phyloP scores from a whole-genome alignment of 2,329 filamentous ascomycete genomes.

The Pseudogymnoascus sp. region DNA sequence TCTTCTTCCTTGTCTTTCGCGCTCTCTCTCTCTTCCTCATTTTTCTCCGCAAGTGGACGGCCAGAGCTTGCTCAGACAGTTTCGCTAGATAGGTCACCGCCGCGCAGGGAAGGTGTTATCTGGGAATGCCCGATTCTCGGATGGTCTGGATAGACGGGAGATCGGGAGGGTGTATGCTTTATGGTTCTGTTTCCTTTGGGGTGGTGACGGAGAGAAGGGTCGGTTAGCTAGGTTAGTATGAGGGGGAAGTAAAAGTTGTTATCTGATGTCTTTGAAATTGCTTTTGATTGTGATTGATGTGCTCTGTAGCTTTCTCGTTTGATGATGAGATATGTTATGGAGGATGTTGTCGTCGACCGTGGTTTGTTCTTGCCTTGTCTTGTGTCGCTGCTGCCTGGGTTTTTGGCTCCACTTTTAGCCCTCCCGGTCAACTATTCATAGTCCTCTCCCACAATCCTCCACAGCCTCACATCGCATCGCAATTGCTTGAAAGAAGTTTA shows the following conservation, averaged over 20 bases:
- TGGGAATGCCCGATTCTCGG: conserved; percentile 5
- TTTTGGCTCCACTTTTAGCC: background rate
- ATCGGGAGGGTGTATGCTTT: conserved; percentile 2
- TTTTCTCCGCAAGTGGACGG: background rate
- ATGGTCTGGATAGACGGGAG: conserved; percentile 6
- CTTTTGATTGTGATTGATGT: background rate
- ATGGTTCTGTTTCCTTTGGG: background rate
- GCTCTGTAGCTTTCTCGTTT: background rate
- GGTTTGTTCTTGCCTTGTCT: background rate
- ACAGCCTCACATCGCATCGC: background rate
- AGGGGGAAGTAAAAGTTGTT: background rate
- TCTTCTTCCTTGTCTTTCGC: background rate
- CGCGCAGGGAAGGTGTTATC: conserved; percentile 6
- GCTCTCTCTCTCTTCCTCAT: background rate
- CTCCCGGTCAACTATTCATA: background rate
- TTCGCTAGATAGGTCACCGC: conserved; percentile 2
- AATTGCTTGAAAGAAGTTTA: background rate
- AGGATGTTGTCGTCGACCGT: background rate
- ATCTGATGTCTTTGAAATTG: background rate
- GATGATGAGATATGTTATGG: background rate
- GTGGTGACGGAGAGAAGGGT: background rate
- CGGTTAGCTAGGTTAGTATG: background rate
- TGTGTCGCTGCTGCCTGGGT: background rate
- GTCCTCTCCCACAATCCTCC: background rate
- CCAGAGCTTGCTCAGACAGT: background rate